Evolutionary conservation across 2,329 filamentous ascomycete genomes (phyloP).

Genomic region (Cercospora zeina): DNA sequence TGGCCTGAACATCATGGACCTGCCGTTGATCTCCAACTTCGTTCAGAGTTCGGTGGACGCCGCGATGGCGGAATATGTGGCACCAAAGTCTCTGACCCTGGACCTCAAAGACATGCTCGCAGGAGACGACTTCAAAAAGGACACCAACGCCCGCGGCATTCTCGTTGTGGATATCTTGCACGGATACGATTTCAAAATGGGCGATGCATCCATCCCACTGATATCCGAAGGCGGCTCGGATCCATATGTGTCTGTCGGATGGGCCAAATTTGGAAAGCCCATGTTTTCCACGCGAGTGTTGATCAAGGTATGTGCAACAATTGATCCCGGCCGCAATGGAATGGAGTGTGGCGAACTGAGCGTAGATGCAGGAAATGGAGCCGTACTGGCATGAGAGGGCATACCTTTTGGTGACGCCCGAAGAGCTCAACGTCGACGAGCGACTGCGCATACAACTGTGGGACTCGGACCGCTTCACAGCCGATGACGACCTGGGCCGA

Average conservation of each 20-base stretch:
- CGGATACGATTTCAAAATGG: slow-evolving; percentile 70
- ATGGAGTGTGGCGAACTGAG: not conserved
- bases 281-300: slow-evolving; percentile 67
- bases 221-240: slow-evolving; percentile 62
- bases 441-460: slow-evolving; percentile 69
- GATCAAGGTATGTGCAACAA: slow-evolving; percentile 40
- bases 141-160: slow-evolving; percentile 65
- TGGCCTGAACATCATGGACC: slow-evolving; percentile 71
- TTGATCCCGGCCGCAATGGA: not conserved
- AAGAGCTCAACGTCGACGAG: slow-evolving; percentile 68
- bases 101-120: slow-evolving; percentile 76
- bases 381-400: slow-evolving; percentile 71
- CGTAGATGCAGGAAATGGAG: slow-evolving; percentile 55
- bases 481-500: slow-evolving; percentile 72
- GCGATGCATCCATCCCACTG: slow-evolving; percentile 63
- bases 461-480: slow-evolving; percentile 72
- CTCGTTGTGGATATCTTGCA: slow-evolving; percentile 66
- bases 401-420: slow-evolving; percentile 67
- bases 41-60: slow-evolving; percentile 74
- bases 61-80: slow-evolving; percentile 72
- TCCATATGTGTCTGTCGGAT: slow-evolving; percentile 70
- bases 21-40: slow-evolving; percentile 72
- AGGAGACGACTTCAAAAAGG: slow-evolving; percentile 77
- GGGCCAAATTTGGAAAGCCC: slow-evolving; percentile 75
- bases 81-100: slow-evolving; percentile 71